Percentiles rank a stretch among this genome's conserved stretches.
Conservation (phyloP, 495 filamentous ascomycete genomes). For the Aspergillus biplanus region DNA sequence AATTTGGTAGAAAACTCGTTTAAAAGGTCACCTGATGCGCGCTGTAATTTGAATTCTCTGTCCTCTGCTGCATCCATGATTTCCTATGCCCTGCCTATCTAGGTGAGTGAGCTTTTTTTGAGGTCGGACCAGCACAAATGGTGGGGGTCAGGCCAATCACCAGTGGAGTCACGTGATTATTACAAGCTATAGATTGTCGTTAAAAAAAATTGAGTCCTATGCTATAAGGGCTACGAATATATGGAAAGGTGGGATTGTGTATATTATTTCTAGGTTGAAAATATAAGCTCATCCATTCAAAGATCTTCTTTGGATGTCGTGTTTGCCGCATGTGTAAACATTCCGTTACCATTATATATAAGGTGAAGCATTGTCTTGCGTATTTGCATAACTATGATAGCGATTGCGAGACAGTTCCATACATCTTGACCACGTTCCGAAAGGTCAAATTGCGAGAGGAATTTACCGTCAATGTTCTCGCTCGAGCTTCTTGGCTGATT, state of each 20-base stretch:
- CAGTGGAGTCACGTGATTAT: neutral
- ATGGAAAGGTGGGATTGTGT: neutral
- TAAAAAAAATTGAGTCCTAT: neutral
- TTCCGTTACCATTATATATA: constrained; percentile 17
- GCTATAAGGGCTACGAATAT: neutral
- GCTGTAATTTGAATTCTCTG: constrained; percentile 73
- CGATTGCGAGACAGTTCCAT: constrained; percentile 52
- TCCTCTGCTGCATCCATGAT: constrained; percentile 60
- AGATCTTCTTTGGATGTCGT: constrained; percentile 15
- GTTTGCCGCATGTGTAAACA: neutral
- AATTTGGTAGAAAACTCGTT: constrained; percentile 61
- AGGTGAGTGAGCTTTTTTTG: neutral
- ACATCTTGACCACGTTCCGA: constrained; percentile 45
- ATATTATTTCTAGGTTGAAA: neutral
- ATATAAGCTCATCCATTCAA: constrained; percentile 5
- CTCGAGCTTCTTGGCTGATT: constrained; percentile 25
- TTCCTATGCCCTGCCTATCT: neutral
- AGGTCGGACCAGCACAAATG: neutral
- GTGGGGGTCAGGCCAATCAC: neutral
- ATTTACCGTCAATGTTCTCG: constrained; percentile 25
- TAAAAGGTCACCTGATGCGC: constrained; percentile 68
- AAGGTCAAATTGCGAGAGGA: constrained; percentile 46
- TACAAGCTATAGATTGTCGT: neutral
- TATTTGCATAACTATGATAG: constrained; percentile 43
- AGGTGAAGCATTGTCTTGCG: constrained; percentile 42